Percentiles rank a stretch among this genome's conserved stretches.
Evolutionary conservation across 2,329 filamentous ascomycete genomes (phyloP).

Genomic region (Nemania sp.): DNA sequence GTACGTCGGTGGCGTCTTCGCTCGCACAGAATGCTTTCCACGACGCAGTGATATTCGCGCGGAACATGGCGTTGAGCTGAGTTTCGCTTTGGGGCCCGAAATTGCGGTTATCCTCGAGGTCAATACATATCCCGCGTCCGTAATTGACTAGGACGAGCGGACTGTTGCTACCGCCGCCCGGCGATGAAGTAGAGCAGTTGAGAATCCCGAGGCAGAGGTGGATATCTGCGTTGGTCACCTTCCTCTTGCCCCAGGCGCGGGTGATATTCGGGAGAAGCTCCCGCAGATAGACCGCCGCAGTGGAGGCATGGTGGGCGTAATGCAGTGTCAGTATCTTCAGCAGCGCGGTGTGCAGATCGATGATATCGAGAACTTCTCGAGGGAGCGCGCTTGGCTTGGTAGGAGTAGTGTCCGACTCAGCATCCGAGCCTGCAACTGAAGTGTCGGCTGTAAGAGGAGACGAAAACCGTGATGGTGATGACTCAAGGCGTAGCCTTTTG

Average conservation of each 20-base stretch:
- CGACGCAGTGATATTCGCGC: constrained; percentile 51
- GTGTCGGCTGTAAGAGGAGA: constrained; percentile 44
- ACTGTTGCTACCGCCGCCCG: constrained; percentile 15
- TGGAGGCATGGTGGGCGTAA: constrained; percentile 67
- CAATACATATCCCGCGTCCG: constrained; percentile 57
- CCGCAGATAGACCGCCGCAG: constrained; percentile 65
- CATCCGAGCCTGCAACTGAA: constrained; percentile 44
- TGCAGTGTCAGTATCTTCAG: constrained; percentile 70
- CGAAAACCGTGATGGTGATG: constrained; percentile 40
- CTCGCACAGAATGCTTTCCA: constrained; percentile 44
- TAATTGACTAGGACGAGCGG: constrained; percentile 45
- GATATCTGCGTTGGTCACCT: constrained; percentile 67
- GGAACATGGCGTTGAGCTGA: constrained; percentile 58
- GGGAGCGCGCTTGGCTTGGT: constrained; percentile 45
- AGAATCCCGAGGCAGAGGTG: constrained; percentile 69
- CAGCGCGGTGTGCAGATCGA: constrained; percentile 68
- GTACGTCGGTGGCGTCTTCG: constrained; percentile 36
- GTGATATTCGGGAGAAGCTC: constrained; percentile 65
- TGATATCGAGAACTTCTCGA: constrained; percentile 59
- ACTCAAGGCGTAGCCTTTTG: constrained; percentile 46
- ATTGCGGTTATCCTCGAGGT: constrained; percentile 49
- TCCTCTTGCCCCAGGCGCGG: constrained; percentile 72
- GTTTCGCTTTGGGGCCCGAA: constrained; percentile 52
- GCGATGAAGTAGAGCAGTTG: constrained; percentile 38
- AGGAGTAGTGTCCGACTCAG: constrained; percentile 36